A percentile compares a stretch with the other conserved stretches of the same genome.
Conservation (phyloP, 129 eudicot species). For the Flaveria linearis region DNA sequence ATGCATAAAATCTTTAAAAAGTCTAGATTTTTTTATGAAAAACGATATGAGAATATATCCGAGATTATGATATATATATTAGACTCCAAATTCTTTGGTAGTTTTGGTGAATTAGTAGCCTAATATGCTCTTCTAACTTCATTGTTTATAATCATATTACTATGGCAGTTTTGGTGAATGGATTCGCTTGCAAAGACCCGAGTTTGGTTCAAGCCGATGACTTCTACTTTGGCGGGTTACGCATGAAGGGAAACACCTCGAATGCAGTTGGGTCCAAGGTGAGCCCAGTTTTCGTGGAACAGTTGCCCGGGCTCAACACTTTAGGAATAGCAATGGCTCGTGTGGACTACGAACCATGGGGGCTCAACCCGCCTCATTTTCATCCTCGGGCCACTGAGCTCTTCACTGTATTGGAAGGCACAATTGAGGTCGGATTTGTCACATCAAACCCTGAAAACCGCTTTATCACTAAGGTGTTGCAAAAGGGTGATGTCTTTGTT, state of each 20-base stretch:
- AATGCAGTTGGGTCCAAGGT: conserved; percentile 42
- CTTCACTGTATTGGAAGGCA: conserved; percentile 44
- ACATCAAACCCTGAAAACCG: conserved; percentile 54
- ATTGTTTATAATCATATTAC: background rate
- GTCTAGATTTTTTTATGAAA: too few relatives aligned
- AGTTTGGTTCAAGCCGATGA: conserved; percentile 28
- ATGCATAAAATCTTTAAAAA: too few relatives aligned
- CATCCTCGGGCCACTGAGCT: conserved; percentile 47
- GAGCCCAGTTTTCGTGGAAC: conserved; percentile 26
- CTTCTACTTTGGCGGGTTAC: conserved; percentile 48
- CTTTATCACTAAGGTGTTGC: conserved; percentile 29
- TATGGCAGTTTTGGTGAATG: conserved; percentile 34
- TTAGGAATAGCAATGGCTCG: conserved; percentile 55
- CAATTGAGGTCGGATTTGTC: conserved; percentile 42
- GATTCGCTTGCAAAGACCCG: conserved; percentile 36
- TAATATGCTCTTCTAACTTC: too few relatives aligned
- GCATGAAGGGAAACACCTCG: conserved; percentile 42
- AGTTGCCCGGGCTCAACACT: conserved; percentile 55
- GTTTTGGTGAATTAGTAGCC: too few relatives aligned
- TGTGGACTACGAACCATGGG: conserved; percentile 43
- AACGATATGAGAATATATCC: too few relatives aligned
- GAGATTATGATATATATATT: too few relatives aligned
- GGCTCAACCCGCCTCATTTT: conserved; percentile 43
- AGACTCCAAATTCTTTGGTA: too few relatives aligned
- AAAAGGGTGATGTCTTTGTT: conserved; percentile 49